Conservation (phyloP, 2,329 filamentous ascomycete species). For the Scedosporium aurantiacum region DNA sequence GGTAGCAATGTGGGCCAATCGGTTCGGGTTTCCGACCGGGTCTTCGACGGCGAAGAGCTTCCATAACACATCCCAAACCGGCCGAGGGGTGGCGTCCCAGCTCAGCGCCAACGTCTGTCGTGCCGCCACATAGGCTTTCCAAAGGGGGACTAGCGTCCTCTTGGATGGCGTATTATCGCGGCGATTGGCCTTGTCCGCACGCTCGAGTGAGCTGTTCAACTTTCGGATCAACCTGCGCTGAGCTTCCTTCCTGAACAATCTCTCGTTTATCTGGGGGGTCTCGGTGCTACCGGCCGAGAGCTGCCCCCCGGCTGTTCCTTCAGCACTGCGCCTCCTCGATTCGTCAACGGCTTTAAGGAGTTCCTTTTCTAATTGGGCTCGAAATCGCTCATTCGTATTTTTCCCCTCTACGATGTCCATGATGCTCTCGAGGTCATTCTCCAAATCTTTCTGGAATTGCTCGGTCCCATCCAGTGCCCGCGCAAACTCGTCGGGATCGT, state of each 20-base stretch:
- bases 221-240: conserved; percentile 2
- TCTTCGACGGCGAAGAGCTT: conserved; percentile 43
- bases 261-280: conserved; percentile 24
- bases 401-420: conserved; percentile 3
- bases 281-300: conserved; percentile 7
- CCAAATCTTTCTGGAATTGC: conserved; percentile 17
- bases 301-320: conserved; percentile 15
- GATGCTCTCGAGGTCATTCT: conserved; percentile 11
- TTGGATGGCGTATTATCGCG: conserved; percentile 12
- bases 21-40: conserved; percentile 33
- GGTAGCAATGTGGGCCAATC: conserved; percentile 48
- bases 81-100: conserved; percentile 45
- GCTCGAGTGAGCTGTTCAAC: conserved; percentile 8
- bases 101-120: conserved; percentile 30
- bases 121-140: conserved; percentile 39
- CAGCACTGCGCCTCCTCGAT: conserved; percentile 13
- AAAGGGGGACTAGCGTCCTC: conserved; percentile 28
- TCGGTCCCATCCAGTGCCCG: conserved; percentile 23
- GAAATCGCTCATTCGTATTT: not conserved
- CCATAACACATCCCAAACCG: conserved; percentile 59
- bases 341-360: conserved; percentile 9
- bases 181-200: conserved; percentile 8
- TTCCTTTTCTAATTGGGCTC: not conserved
- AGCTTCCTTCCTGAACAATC: conserved; percentile 14
- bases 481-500: conserved; percentile 27